Evolutionary conservation across 1,284 basidiomycete species (phyloP).

Genomic region (Puccinia sorghi): DNA sequence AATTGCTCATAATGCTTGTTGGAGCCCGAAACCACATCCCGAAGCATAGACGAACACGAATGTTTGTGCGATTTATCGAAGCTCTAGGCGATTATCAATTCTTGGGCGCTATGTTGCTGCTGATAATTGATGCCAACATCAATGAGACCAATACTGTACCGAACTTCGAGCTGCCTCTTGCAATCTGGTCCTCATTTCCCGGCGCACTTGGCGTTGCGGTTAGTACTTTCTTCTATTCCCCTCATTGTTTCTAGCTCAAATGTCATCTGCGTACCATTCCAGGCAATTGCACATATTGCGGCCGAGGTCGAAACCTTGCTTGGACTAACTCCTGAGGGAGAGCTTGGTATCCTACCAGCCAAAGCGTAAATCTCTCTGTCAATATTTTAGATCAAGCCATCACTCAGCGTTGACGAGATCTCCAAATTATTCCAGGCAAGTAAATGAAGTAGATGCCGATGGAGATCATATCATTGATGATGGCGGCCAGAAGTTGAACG

Average conservation of each 20-base stretch:
- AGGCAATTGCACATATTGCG: slow-evolving; percentile 49
- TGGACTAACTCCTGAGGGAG: neutral
- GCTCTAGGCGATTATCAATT: slow-evolving; percentile 80
- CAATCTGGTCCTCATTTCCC: slow-evolving; percentile 67
- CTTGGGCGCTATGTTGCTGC: slow-evolving; percentile 78
- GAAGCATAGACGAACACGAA: slow-evolving; percentile 80
- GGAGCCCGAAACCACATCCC: slow-evolving; percentile 84
- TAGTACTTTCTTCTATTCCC: slow-evolving; percentile 55
- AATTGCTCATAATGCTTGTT: slow-evolving; percentile 82
- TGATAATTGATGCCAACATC: slow-evolving; percentile 76
- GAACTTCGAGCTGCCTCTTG: slow-evolving; percentile 69
- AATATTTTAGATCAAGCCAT: neutral
- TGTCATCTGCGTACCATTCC: neutral
- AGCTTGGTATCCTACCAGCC: slow-evolving; percentile 27
- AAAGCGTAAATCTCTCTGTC: slow-evolving; percentile 18
- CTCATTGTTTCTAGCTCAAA: slow-evolving; percentile 38
- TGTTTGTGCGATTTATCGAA: slow-evolving; percentile 87
- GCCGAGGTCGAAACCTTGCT: slow-evolving; percentile 43
- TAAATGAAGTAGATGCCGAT: slow-evolving; percentile 31
- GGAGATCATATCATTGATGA: slow-evolving; percentile 23
- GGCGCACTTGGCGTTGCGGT: slow-evolving; percentile 66
- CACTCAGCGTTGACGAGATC: neutral
- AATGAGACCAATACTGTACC: slow-evolving; percentile 67
- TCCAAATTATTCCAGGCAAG: neutral
- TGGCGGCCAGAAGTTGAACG: neutral